Evolutionary conservation across 164 flowering plant species (phyloP), one percentile per base, ranked within the genome.

Genomic region (Aristolochia californica): DNA sequence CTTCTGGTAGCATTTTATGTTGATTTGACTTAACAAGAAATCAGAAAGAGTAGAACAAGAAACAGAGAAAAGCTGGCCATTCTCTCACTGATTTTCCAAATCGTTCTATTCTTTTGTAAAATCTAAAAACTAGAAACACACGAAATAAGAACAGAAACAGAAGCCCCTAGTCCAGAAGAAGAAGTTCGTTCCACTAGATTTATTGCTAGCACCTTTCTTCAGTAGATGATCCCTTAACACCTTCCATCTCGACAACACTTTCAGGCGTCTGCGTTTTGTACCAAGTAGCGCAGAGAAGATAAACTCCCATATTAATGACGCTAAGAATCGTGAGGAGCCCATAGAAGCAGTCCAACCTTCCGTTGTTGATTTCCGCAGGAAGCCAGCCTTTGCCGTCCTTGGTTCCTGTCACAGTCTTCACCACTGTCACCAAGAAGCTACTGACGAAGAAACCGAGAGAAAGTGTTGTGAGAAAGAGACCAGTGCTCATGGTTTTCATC

Each of bases 401-500:
- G 61, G 53, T 62, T 38, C 75, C 75, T 0, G 91, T 88, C 18
- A 80, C 82, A 25, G 43, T 75, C 66, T 79, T 81, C 63, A 94
- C 84, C 0, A 90, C 71, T 0, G 81, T 65, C 13, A 94, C 99
- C 67, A 94, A 67, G 65, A 85, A 76, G 65, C 91, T 85, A 55
- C 99, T 94, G 2, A 87, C 51, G 62, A 94, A 94, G 80, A 90
- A 94, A 0, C 99, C 99, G 8, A 94, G 77, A 0, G 99, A 83
- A 2, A 90, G 75, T 9, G 99, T 90, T 5, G 88, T 83, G 47
- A 94, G 80, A 76, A 90, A 94, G 53, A 90, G 86, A 12, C 99
- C 97, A 1, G 99, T 94, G 83, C 99, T 94, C 96, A 94, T 85
- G 1, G 96, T 80, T 63, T 90, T 94, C 99, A 94, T 94, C 7